Percentiles rank a stretch among this genome's conserved stretches.
Conservation (phyloP, 768 basidiomycete species). For the Auricularia sp. region DNA sequence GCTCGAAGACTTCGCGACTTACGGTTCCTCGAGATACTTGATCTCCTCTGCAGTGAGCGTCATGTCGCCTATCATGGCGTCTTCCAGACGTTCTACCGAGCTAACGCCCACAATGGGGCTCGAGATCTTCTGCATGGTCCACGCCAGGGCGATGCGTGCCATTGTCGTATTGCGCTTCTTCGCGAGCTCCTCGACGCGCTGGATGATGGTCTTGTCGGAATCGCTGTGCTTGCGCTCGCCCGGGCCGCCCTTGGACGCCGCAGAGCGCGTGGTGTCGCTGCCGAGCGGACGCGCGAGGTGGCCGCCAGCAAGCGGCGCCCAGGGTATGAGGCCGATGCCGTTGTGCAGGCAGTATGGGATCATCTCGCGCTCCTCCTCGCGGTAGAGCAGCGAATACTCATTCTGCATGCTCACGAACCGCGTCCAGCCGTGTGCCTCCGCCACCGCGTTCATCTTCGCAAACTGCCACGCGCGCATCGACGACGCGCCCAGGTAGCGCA, state of each 20-base stretch:
- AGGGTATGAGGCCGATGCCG: slow-evolving; percentile 41
- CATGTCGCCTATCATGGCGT: slow-evolving; percentile 19
- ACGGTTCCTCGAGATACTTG: slow-evolving; percentile 22
- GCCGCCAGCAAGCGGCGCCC: slow-evolving; percentile 34
- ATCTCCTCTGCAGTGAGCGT: slow-evolving; percentile 22
- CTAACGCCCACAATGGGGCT: slow-evolving; percentile 37
- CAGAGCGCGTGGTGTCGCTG: slow-evolving; percentile 3
- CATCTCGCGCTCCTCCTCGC: slow-evolving; percentile 22
- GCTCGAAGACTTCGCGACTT: not conserved
- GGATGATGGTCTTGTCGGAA: slow-evolving; percentile 7
- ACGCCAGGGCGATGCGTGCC: slow-evolving; percentile 35
- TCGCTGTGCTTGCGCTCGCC: not conserved
- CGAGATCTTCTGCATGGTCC: slow-evolving; percentile 27
- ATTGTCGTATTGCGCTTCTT: slow-evolving; percentile 28
- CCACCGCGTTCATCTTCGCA: slow-evolving; percentile 8
- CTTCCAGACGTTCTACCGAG: slow-evolving; percentile 20
- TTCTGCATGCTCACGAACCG: slow-evolving; percentile 30
- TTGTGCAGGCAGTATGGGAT: slow-evolving; percentile 14
- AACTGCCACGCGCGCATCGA: slow-evolving; percentile 16
- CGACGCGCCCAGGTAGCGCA: slow-evolving; percentile 20
- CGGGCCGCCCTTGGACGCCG: not conserved
- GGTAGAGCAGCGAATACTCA: slow-evolving; percentile 23
- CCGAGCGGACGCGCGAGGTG: slow-evolving; percentile 23
- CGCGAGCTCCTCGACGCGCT: slow-evolving; percentile 30
- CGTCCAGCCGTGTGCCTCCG: slow-evolving; percentile 15